Evolutionary conservation across 805 yeast genomes (phyloP).

Genomic region (Starmerella powellii): DNA sequence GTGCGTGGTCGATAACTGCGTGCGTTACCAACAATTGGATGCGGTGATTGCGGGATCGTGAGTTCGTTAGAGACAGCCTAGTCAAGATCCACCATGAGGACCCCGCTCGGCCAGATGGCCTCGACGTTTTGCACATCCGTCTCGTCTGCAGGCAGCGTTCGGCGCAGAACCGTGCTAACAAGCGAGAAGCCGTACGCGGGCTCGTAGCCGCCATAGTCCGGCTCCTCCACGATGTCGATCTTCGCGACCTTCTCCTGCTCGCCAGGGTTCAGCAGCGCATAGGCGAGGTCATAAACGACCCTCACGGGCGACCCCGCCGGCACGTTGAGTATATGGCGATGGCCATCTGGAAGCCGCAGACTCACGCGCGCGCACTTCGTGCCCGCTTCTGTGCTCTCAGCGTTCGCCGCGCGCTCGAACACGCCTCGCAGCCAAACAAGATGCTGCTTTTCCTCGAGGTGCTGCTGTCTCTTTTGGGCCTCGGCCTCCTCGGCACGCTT

Average conservation of each 20-base stretch:
- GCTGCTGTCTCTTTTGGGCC: slow-evolving; percentile 26
- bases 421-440: slow-evolving; percentile 25
- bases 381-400: slow-evolving; percentile 23
- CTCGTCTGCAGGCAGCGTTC: slow-evolving; percentile 30
- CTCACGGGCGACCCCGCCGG: slow-evolving; percentile 38
- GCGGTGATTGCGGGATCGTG: too few relatives aligned
- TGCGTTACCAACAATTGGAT: too few relatives aligned
- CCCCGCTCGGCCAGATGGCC: slow-evolving; percentile 53
- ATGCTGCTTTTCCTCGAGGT: slow-evolving; percentile 17
- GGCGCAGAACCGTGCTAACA: slow-evolving; percentile 47
- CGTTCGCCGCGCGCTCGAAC: slow-evolving; percentile 22
- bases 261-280: slow-evolving; percentile 32
- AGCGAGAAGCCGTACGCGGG: slow-evolving; percentile 42
- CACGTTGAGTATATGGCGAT: slow-evolving; percentile 43
- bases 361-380: slow-evolving; percentile 43
- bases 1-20: too few relatives aligned
- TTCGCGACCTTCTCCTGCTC: slow-evolving; percentile 18
- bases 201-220: slow-evolving; percentile 27
- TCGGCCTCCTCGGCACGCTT: slow-evolving; percentile 29
- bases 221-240: slow-evolving; percentile 17
- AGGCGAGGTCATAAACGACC: slow-evolving; percentile 63
- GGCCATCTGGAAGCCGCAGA: slow-evolving; percentile 52
- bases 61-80: too few relatives aligned
- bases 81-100: slow-evolving; percentile 39
- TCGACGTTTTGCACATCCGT: slow-evolving; percentile 34